Percentiles rank a stretch among this genome's conserved stretches.
Evolutionary conservation across 2,329 filamentous ascomycete species (phyloP).

Genomic region (Venturia nashicola): DNA sequence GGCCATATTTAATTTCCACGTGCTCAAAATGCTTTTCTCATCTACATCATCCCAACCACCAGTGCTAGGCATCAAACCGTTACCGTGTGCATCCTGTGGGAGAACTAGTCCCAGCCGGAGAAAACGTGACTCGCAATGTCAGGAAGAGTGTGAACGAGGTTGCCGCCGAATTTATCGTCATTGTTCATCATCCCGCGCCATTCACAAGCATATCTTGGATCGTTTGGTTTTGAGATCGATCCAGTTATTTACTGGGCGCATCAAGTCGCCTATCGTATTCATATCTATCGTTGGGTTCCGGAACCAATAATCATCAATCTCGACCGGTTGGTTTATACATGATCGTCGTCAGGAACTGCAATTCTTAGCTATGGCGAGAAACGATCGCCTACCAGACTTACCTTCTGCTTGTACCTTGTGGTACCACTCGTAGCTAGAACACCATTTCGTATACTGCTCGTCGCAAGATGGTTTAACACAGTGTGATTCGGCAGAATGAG

Average conservation of each 20-base stretch:
- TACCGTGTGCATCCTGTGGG: background rate
- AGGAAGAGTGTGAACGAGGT: background rate
- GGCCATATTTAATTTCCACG: background rate
- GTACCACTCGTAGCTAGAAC: conserved; percentile 91
- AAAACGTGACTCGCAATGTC: background rate
- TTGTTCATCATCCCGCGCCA: background rate
- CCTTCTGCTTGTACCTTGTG: conserved; percentile 95
- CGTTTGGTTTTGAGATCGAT: background rate
- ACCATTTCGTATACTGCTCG: conserved; percentile 95
- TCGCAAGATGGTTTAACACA: conserved; percentile 89
- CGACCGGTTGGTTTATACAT: conserved; percentile 77
- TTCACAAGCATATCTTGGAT: background rate
- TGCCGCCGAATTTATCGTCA: background rate
- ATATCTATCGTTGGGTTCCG: background rate
- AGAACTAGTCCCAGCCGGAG: background rate
- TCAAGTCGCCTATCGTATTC: background rate
- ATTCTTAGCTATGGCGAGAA: conserved; percentile 8
- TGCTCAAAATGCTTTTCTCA: background rate
- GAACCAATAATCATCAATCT: background rate
- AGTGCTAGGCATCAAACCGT: background rate
- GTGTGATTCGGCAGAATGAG: conserved; percentile 96
- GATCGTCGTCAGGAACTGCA: conserved; percentile 89
- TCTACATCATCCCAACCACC: background rate
- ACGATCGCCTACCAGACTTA: conserved; percentile 24
- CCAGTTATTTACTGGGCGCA: background rate